Percentiles rank a stretch among this genome's conserved stretches.
Conservation (phyloP, 176 grass and related monocot species). For the Hsuehochloa calcarea region DNA sequence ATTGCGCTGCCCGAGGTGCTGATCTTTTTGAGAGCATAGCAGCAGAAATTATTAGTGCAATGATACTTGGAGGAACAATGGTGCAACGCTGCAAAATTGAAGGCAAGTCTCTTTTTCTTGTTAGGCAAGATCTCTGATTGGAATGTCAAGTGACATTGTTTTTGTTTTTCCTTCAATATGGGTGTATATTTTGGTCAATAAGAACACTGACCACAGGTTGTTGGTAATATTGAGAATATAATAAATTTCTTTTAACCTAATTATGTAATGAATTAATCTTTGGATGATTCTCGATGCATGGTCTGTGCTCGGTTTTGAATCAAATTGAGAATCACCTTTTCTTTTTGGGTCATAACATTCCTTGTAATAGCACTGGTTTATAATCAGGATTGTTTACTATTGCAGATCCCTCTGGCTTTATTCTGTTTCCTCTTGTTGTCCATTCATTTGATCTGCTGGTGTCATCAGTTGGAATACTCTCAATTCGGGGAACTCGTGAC, state of each 20-base stretch:
- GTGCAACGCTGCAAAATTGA: conserved; percentile 98
- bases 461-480: conserved; percentile 97
- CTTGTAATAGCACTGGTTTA: background rate
- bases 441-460: conserved; percentile 98
- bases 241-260: background rate
- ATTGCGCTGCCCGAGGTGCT: conserved; percentile 94
- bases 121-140: background rate
- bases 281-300: background rate
- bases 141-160: conserved; percentile 2
- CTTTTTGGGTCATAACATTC: background rate
- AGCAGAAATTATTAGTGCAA: conserved; percentile 99
- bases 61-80: conserved; percentile 99
- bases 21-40: conserved; percentile 99
- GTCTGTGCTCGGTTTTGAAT: background rate
- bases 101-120: conserved; percentile 46
- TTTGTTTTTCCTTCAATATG: background rate
- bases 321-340: background rate
- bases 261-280: background rate
- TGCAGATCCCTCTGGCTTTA: conserved; percentile 99
- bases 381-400: conserved; percentile 38
- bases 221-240: conserved; percentile 15
- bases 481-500: conserved; percentile 85
- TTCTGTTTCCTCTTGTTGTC: conserved; percentile 96
- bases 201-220: background rate
- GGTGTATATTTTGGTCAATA: conserved; percentile 18